These are phyloP conservation scores for Exophiala bonariae DNA, from an alignment of 2,329 filamentous ascomycete species.

Conservation along the genomic window DNA sequence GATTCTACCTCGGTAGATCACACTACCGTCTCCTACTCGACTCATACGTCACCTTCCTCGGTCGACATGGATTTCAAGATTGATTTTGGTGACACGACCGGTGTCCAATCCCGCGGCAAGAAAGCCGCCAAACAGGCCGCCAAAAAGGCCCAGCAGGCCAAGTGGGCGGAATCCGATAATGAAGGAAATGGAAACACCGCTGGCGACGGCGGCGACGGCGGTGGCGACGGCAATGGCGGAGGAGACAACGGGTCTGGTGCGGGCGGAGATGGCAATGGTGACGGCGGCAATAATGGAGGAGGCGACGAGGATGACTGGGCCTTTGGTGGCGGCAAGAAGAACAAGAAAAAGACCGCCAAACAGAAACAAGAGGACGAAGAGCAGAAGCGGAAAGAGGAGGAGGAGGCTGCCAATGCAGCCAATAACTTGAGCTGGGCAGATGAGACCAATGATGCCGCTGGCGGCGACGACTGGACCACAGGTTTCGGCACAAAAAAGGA, in stretches of 20 bases:
- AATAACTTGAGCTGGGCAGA: constrained; percentile 47
- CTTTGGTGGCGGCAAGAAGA: constrained; percentile 35
- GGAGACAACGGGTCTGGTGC: constrained; percentile 31
- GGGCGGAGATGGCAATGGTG: constrained; percentile 33
- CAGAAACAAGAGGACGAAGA: constrained; percentile 34
- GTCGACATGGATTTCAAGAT: constrained; percentile 31
- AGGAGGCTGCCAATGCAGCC: constrained; percentile 34
- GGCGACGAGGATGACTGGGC: constrained; percentile 44
- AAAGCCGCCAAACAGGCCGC: constrained; percentile 52
- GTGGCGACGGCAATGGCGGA: constrained; percentile 34
- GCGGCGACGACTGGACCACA: constrained; percentile 53
- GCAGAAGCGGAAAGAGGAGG: constrained; percentile 33
- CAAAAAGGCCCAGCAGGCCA: constrained; percentile 42
- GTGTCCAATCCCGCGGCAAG: constrained; percentile 27
- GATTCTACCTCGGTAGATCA: constrained; percentile 2
- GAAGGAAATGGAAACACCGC: constrained; percentile 41
- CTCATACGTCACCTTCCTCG: not conserved
- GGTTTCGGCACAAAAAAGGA: constrained; percentile 46
- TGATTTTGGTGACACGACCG: constrained; percentile 40
- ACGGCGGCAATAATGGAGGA: constrained; percentile 42
- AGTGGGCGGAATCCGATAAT: constrained; percentile 48
- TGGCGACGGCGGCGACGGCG: constrained; percentile 36
- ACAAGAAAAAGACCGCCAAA: constrained; percentile 36
- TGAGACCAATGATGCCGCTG: constrained; percentile 39
- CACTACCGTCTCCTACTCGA: not conserved